phyloP scores from a whole-genome alignment of 2,329 filamentous ascomycete genomes.

The Phyllosticta capitalensis region DNA sequence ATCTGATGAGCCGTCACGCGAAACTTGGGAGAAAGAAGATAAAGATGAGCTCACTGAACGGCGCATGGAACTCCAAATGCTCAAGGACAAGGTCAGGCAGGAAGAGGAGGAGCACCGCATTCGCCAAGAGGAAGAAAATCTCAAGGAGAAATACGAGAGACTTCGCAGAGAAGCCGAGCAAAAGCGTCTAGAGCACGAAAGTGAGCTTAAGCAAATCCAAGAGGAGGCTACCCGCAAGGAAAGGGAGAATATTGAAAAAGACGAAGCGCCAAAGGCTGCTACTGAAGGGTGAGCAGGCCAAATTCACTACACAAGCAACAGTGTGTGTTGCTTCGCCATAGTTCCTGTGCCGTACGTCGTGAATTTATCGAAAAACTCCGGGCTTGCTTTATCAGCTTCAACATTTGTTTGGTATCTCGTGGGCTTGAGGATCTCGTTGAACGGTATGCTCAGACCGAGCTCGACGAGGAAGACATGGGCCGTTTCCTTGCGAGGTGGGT shows the following conservation, averaged over 20 bases:
- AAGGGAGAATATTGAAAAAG: constrained; percentile 12
- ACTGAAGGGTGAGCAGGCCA: neutral
- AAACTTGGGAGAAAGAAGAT: constrained; percentile 13
- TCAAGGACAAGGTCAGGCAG: constrained; percentile 8
- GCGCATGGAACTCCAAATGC: constrained; percentile 10
- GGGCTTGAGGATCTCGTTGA: no score
- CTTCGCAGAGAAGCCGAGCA: constrained; percentile 20
- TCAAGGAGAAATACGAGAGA: constrained; percentile 19
- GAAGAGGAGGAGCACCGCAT: constrained; percentile 28
- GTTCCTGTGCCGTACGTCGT: no score
- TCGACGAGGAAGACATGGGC: no score
- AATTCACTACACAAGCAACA: no score
- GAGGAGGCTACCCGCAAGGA: constrained; percentile 23
- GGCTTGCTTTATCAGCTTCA: no score
- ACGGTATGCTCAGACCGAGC: no score
- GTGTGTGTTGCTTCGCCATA: no score
- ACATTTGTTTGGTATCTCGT: no score
- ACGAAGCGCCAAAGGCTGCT: constrained; percentile 16
- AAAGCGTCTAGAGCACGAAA: constrained; percentile 18
- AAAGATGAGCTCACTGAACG: constrained; percentile 19
- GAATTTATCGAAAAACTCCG: no score
- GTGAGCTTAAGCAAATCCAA: no score
- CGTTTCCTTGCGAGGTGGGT: no score
- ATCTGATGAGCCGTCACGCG: constrained; percentile 9
- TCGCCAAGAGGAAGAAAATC: constrained; percentile 25